These are phyloP conservation scores for Trichoderma sp. DNA, from an alignment of 2,329 filamentous ascomycete genomes.

Conservation along the genomic window DNA sequence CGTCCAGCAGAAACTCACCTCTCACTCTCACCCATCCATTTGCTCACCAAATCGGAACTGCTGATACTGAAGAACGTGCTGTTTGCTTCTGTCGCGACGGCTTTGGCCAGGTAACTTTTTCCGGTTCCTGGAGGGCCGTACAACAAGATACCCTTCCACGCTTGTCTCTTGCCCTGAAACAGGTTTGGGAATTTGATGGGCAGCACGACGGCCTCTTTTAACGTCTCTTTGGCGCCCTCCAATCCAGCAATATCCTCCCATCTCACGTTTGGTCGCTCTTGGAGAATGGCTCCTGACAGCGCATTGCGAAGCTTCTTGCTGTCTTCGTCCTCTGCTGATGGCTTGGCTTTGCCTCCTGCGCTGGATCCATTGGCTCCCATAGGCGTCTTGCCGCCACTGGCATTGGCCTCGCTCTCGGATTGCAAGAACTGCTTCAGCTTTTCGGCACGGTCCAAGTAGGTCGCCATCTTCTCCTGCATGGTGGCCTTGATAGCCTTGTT, in stretches of 20 bases:
- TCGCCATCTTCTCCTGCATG: constrained; percentile 89
- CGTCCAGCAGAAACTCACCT: constrained; percentile 51
- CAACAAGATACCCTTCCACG: constrained; percentile 96
- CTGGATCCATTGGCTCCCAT: constrained; percentile 71
- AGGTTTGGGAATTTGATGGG: constrained; percentile 98
- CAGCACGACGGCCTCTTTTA: constrained; percentile 96
- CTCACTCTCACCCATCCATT: constrained; percentile 99
- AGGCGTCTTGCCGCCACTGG: constrained; percentile 55
- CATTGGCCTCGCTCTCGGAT: constrained; percentile 69
- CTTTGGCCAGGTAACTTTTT: constrained; percentile 96
- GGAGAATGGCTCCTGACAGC: constrained; percentile 84
- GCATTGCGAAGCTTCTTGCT: constrained; percentile 93
- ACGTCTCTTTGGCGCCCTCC: constrained; percentile 88
- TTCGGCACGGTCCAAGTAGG: constrained; percentile 98
- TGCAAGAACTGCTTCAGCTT: constrained; percentile 93
- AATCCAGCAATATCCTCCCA: constrained; percentile 98
- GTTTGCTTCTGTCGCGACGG: constrained; percentile 96
- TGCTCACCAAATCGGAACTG: constrained; percentile 94
- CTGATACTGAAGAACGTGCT: constrained; percentile 99
- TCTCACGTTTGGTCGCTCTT: constrained; percentile 92
- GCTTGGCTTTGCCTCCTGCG: constrained; percentile 58
- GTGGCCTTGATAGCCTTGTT: constrained; percentile 96
- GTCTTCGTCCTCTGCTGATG: constrained; percentile 79
- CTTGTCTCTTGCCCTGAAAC: constrained; percentile 92
- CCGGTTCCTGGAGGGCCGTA: constrained; percentile 96